phyloP scores from a whole-genome alignment of 345 rosid species.

The Fremontodendron californicum region DNA sequence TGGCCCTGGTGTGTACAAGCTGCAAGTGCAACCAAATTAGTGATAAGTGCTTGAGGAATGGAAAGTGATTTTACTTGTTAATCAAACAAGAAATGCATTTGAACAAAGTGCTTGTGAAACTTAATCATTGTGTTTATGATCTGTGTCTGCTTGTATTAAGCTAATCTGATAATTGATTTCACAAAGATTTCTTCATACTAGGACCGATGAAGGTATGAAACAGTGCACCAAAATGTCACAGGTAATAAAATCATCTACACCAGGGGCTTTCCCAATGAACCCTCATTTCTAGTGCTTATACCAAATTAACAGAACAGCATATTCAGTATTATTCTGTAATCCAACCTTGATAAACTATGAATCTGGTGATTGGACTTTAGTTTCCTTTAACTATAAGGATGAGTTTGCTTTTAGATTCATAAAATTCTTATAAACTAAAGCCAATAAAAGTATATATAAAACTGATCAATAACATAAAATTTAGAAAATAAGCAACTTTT shows the following conservation, averaged over 20 bases:
- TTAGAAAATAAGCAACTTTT: not conserved
- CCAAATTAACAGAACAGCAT: not conserved
- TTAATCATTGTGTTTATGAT: not conserved
- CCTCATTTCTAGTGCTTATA: not conserved
- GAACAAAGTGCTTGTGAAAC: not conserved
- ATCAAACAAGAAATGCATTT: not conserved
- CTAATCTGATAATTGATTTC: not conserved
- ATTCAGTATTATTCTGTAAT: not conserved
- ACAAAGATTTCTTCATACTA: not conserved
- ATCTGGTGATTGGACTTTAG: not conserved
- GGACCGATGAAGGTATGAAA: not conserved
- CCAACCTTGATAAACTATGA: not conserved
- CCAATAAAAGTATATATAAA: not conserved
- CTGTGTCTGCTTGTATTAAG: not conserved
- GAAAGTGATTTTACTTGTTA: not conserved
- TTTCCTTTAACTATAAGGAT: not conserved
- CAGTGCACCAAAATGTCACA: not conserved
- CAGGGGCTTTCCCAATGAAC: not conserved
- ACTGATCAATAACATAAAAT: not conserved
- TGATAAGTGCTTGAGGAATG: not conserved
- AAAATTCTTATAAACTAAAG: not conserved
- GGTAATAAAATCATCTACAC: not conserved
- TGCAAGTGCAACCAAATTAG: slow-evolving; percentile 27
- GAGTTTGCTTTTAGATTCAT: not conserved
- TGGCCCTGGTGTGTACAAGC: slow-evolving; percentile 23